Evolutionary conservation across 1,284 basidiomycete genomes (phyloP).

Genomic region (Ustilago loliicola): DNA sequence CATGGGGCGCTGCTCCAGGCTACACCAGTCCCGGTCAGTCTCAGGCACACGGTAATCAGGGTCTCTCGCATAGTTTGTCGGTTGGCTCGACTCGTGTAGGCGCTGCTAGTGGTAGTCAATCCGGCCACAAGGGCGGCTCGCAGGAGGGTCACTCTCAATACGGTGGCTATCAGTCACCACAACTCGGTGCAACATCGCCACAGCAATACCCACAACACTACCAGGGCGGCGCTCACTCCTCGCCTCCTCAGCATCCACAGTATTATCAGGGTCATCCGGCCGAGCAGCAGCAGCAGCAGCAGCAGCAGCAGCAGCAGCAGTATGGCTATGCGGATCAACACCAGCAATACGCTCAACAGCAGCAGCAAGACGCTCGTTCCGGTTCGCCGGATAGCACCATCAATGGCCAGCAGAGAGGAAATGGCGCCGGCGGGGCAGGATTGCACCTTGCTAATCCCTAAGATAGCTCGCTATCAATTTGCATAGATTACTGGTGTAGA

Average conservation of each 20-base stretch:
- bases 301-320: constrained; percentile 12
- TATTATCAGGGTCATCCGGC: constrained; percentile 29
- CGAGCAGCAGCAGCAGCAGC: constrained; percentile 9
- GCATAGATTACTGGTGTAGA: neutral
- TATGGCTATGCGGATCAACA: constrained; percentile 17
- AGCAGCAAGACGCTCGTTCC: constrained; percentile 15
- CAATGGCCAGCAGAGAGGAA: neutral
- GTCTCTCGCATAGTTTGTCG: constrained; percentile 33
- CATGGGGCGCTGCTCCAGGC: constrained; percentile 48
- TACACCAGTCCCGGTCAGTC: constrained; percentile 33
- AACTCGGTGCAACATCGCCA: constrained; percentile 23
- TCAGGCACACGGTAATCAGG: constrained; percentile 35
- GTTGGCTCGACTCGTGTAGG: constrained; percentile 41
- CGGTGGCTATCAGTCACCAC: constrained; percentile 39
- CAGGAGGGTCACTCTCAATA: constrained; percentile 49
- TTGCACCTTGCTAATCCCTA: constrained; percentile 53
- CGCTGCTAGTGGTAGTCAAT: constrained; percentile 13
- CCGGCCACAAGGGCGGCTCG: constrained; percentile 17
- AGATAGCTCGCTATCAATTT: neutral
- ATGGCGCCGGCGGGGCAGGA: constrained; percentile 17
- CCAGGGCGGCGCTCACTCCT: constrained; percentile 26
- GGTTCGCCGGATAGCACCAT: constrained; percentile 32
- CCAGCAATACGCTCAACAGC: constrained; percentile 24
- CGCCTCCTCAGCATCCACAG: constrained; percentile 31
- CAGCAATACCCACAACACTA: constrained; percentile 48